Percentiles rank a stretch among this genome's conserved stretches.
phyloP scores from a whole-genome alignment of 2,329 filamentous ascomycete genomes.

The Tolypocladium amazonense region DNA sequence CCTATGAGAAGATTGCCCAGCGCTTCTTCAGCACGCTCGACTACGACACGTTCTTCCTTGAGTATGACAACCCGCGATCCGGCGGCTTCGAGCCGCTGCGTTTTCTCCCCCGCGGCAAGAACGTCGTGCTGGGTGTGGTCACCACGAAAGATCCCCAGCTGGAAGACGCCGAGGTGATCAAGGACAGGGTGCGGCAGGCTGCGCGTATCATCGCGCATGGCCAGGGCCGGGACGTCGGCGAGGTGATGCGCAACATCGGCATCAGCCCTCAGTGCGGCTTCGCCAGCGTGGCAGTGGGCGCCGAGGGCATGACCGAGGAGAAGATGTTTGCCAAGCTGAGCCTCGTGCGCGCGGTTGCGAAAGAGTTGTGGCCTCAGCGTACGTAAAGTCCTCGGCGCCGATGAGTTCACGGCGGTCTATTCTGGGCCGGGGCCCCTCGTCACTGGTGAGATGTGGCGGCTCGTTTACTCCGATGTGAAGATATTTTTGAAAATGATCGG shows the following conservation, averaged over 20 bases:
- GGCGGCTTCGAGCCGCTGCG: constrained; percentile 52
- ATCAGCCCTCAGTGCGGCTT: constrained; percentile 63
- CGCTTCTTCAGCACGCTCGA: constrained; percentile 50
- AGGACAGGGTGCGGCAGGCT: constrained; percentile 41
- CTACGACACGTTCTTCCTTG: constrained; percentile 51
- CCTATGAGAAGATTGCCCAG: constrained; percentile 51
- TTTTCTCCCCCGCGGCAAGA: constrained; percentile 48
- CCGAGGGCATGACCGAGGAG: constrained; percentile 52
- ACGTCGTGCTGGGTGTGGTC: constrained; percentile 50
- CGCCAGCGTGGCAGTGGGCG: constrained; percentile 56
- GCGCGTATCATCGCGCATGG: constrained; percentile 58
- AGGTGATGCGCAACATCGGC: constrained; percentile 54
- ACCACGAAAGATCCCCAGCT: constrained; percentile 49
- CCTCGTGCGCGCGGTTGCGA: constrained; percentile 55
- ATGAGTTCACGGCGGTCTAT: neutral
- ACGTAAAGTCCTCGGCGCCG: neutral
- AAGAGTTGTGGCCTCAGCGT: constrained; percentile 46
- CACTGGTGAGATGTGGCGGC: no score
- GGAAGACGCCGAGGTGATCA: constrained; percentile 45
- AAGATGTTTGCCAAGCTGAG: constrained; percentile 63
- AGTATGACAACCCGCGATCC: constrained; percentile 48
- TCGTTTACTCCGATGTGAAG: no score
- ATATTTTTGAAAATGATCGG: no score
- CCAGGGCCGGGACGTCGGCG: constrained; percentile 47
- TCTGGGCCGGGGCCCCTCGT: no score